These are phyloP conservation scores for Mercurialis annua DNA, from an alignment of 345 rosid genomes.

Conservation along the genomic window DNA sequence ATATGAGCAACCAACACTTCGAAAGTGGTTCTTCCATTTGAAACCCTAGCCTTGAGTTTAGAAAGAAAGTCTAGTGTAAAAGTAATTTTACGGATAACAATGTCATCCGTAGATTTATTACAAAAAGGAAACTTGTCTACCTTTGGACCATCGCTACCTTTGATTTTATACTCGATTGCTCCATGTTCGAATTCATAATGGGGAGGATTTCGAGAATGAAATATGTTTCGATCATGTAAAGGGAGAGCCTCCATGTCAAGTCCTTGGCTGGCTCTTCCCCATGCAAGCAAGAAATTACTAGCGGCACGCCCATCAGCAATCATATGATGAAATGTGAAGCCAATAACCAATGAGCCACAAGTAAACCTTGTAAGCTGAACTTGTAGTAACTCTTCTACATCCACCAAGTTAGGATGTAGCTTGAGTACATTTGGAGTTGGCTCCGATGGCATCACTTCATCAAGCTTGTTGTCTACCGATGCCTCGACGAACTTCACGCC, in stretches of 20 bases:
- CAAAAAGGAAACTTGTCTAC: neutral
- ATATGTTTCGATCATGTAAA: conserved; percentile 21
- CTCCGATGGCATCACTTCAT: conserved; percentile 18
- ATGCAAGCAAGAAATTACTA: conserved; percentile 33
- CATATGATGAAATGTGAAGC: conserved; percentile 32
- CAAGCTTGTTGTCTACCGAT: conserved; percentile 13
- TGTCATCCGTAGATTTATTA: neutral
- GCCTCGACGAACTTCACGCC: conserved; percentile 34
- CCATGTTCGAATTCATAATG: conserved; percentile 21
- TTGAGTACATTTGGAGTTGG: conserved; percentile 24
- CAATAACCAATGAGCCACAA: conserved; percentile 35
- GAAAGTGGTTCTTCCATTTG: conserved; percentile 19
- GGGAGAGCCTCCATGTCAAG: conserved; percentile 20
- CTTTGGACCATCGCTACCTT: conserved; percentile 2
- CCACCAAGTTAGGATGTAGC: conserved; percentile 33
- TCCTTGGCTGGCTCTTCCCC: conserved; percentile 36
- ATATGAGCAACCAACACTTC: conserved; percentile 31
- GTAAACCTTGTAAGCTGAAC: conserved; percentile 34
- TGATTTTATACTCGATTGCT: conserved; percentile 26
- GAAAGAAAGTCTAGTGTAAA: conserved; percentile 30
- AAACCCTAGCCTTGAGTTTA: conserved; percentile 27
- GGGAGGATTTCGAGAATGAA: conserved; percentile 27
- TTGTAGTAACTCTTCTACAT: conserved; percentile 32
- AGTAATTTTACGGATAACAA: conserved; percentile 27
- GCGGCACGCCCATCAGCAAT: conserved; percentile 33